phyloP scores from a whole-genome alignment of 2,329 filamentous ascomycete genomes.

The Sclerotiophoma versabilis region DNA sequence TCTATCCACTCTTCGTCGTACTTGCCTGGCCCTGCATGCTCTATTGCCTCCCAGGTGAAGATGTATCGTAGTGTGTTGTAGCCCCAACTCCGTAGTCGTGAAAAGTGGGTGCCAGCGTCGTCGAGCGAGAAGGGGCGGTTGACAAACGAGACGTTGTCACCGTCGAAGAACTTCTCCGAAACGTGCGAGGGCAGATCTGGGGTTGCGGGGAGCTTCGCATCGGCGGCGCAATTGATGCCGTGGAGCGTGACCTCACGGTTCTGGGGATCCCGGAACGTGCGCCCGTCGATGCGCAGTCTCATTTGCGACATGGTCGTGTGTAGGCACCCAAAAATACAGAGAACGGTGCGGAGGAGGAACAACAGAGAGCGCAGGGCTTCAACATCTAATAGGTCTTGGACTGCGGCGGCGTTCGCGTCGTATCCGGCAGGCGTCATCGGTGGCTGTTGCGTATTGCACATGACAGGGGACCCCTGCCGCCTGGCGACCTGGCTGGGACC shows the following conservation, averaged over 20 bases:
- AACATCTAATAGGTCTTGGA: conserved; percentile 6
- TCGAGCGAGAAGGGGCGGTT: conserved; percentile 81
- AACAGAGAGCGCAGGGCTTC: conserved; percentile 2
- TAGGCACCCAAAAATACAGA: neutral
- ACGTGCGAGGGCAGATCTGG: conserved; percentile 85
- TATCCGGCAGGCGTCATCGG: conserved; percentile 8
- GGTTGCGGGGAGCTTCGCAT: conserved; percentile 85
- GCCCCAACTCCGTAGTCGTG: conserved; percentile 83
- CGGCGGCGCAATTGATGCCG: conserved; percentile 92
- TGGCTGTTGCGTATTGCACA: conserved; percentile 3
- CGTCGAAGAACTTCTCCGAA: conserved; percentile 83
- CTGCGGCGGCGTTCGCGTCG: conserved; percentile 3
- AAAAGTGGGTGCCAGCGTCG: conserved; percentile 86
- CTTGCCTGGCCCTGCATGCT: conserved; percentile 84
- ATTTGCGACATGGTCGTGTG: conserved; percentile 69
- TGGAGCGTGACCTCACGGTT: conserved; percentile 87
- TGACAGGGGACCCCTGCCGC: conserved; percentile 11
- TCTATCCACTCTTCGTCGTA: conserved; percentile 95
- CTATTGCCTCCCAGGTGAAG: conserved; percentile 99
- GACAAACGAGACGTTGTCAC: conserved; percentile 89
- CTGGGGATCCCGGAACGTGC: conserved; percentile 79
- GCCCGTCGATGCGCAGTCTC: conserved; percentile 83
- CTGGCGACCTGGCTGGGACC: neutral
- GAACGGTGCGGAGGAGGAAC: neutral
- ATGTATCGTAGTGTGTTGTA: conserved; percentile 97